Conservation (phyloP, 768 basidiomycete genomes). For the Favolaschia claudopus region DNA sequence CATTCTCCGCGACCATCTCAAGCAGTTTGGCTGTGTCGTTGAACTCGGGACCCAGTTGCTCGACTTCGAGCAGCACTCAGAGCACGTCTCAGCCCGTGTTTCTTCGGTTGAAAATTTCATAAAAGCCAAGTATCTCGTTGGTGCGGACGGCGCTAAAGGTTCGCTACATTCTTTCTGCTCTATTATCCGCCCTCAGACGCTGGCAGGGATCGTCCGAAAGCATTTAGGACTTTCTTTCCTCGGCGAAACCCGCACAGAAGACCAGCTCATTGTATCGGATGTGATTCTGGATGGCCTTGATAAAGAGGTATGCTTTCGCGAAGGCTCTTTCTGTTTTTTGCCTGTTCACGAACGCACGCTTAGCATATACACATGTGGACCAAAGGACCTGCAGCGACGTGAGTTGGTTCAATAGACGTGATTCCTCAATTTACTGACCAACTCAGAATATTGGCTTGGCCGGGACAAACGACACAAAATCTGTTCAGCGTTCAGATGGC, state of each 20-base stretch:
- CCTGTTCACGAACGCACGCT: background rate
- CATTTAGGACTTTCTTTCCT: slow-evolving; percentile 19
- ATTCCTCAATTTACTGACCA: too few species aligned
- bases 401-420: too few species aligned
- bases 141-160: slow-evolving; percentile 31
- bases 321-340: background rate
- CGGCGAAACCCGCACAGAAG: slow-evolving; percentile 25
- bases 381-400: too few species aligned
- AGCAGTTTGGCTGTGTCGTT: slow-evolving; percentile 25
- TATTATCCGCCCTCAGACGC: background rate
- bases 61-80: slow-evolving; percentile 24
- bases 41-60: slow-evolving; percentile 29
- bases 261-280: slow-evolving; percentile 3
- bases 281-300: background rate
- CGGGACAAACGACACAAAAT: too few species aligned
- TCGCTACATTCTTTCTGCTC: background rate
- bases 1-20: slow-evolving; percentile 29
- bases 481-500: too few species aligned
- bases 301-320: background rate
- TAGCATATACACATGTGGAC: background rate
- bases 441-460: too few species aligned
- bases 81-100: slow-evolving; percentile 29
- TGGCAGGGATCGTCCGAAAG: slow-evolving; percentile 23
- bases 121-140: slow-evolving; percentile 25
- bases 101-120: slow-evolving; percentile 4